phyloP scores from a whole-genome alignment of 306 rosid genomes.

The Gastrolobium bilobum region DNA sequence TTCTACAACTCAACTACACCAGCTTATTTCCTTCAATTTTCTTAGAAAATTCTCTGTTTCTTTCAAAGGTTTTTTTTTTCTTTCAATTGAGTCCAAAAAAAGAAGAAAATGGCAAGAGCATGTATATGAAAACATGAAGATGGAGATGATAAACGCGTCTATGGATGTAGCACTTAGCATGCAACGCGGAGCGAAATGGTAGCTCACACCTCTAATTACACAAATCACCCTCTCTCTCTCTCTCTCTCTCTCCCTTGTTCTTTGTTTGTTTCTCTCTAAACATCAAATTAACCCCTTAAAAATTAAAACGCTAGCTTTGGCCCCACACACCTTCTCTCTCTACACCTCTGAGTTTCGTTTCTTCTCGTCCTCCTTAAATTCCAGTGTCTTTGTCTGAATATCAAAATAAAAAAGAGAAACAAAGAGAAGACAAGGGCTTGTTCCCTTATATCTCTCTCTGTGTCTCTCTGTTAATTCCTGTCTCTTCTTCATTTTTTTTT shows the following conservation, averaged over 20 bases:
- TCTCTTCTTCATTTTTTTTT: slow-evolving; percentile 5
- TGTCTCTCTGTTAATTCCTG: slow-evolving; percentile 4
- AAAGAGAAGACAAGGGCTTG: slow-evolving; percentile 35
- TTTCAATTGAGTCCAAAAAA: too few species aligned
- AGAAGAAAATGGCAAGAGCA: too few species aligned
- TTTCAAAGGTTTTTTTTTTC: too few species aligned
- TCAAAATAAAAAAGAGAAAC: slow-evolving; percentile 36
- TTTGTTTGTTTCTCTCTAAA: slow-evolving; percentile 14
- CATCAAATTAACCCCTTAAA: slow-evolving; percentile 39
- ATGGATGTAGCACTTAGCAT: slow-evolving; percentile 73
- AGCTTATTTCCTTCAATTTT: too few species aligned
- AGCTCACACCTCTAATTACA: slow-evolving; percentile 68
- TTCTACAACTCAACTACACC: too few species aligned
- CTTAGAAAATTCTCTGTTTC: too few species aligned
- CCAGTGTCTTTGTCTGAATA: slow-evolving; percentile 30
- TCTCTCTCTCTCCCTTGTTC: not conserved
- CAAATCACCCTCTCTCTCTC: slow-evolving; percentile 15
- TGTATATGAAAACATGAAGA: not conserved
- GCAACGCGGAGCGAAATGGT: slow-evolving; percentile 80
- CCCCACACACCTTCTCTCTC: slow-evolving; percentile 38
- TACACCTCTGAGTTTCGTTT: slow-evolving; percentile 1
- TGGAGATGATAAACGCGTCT: slow-evolving; percentile 57
- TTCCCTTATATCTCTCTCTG: slow-evolving; percentile 21
- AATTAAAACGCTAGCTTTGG: slow-evolving; percentile 24
- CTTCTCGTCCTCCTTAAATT: slow-evolving; percentile 38